Percentiles rank a stretch among this genome's conserved stretches.
These are phyloP conservation scores for Mycosphaerella sp. DNA, from an alignment of 2,329 filamentous ascomycete genomes.

Conservation along the genomic window DNA sequence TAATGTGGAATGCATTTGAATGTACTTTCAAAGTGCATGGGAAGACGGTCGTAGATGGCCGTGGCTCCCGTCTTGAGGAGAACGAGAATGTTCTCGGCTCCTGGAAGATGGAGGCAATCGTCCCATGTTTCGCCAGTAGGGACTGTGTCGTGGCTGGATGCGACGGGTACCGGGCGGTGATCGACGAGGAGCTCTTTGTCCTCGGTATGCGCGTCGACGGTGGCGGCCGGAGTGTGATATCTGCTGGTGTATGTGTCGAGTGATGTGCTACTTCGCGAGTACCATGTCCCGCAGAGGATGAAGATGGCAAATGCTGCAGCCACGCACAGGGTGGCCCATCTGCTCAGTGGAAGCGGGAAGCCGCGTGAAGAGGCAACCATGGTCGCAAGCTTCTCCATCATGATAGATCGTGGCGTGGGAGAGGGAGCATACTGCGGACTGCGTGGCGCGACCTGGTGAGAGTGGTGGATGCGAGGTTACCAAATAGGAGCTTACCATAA, in stretches of 20 bases:
- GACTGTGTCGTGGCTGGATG: not conserved
- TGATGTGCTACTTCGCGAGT: not conserved
- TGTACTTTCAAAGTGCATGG: slow-evolving; percentile 50
- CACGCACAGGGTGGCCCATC: not conserved
- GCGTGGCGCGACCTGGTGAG: not conserved
- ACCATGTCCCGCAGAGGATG: slow-evolving; percentile 2
- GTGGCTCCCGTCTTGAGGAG: slow-evolving; percentile 55
- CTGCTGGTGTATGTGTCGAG: slow-evolving; percentile 3
- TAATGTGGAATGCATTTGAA: slow-evolving; percentile 43
- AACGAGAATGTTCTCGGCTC: slow-evolving; percentile 48
- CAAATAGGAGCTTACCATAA: not conserved
- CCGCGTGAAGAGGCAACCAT: not conserved
- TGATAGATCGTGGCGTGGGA: not conserved
- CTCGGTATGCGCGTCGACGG: slow-evolving; percentile 16
- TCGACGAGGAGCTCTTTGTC: not conserved
- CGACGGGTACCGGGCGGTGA: not conserved
- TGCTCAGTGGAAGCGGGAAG: not conserved
- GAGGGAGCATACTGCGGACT: not conserved
- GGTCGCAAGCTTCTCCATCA: slow-evolving; percentile 1
- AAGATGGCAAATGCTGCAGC: not conserved
- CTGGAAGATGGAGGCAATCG: slow-evolving; percentile 24
- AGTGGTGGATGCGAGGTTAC: not conserved
- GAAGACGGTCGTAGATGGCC: slow-evolving; percentile 51
- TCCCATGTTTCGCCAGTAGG: not conserved
- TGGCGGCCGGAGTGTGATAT: not conserved